Evolutionary conservation across 148 eudicot species (phyloP), one percentile per base, ranked within the genome.

Genomic region (Fagopyrum tataricum): DNA sequence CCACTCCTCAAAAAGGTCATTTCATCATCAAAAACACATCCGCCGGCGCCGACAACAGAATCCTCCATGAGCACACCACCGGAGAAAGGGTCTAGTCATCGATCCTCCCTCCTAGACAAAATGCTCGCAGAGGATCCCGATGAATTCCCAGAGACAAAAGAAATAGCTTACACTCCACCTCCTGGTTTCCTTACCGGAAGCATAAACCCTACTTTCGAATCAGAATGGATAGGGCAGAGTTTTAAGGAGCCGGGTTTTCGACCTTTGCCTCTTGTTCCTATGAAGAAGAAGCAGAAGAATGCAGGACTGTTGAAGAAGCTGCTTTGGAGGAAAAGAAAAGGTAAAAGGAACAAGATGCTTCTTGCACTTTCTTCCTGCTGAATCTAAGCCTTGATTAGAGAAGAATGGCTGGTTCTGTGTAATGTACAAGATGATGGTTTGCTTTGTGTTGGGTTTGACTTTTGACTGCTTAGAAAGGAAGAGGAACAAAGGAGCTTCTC

Each of bases 91-190:
- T 52, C 61, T 18, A 58, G 58, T 74, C 84, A 75, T 44, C 74
- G 88, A 41, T 69, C 83, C 71, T 86, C 98, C 70, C 83, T 94
- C 42, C 87, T 85, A 11, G 98, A 89, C 56, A 83, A 88, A 59
- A 86, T 94, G 91, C 83, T 81, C 72, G 92, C 92, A 0, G 98
- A 94, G 71, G 96, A 89, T 58, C 70, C 78, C 69, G 70, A 78
- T 66, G 84, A 80, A 59, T 84, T 84, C 70, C 87, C 87, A 7
- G 78, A 74, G 70, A 71, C 84, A n/a, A 84, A 84, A 58, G 91
- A 81, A 76, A 73, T 82, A 59, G 77, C 81, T 74, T 78, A 78
- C 72, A 69, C 80, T 24, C 53, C 82, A 5, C 78, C 77, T 8
- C 26, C 76, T 40, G 48, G 52, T 5, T 70, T 74, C 21, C 48